Base-by-base conservation (phyloP, 345 rosid genomes). In the Gossypium ekmanianum region DNA sequence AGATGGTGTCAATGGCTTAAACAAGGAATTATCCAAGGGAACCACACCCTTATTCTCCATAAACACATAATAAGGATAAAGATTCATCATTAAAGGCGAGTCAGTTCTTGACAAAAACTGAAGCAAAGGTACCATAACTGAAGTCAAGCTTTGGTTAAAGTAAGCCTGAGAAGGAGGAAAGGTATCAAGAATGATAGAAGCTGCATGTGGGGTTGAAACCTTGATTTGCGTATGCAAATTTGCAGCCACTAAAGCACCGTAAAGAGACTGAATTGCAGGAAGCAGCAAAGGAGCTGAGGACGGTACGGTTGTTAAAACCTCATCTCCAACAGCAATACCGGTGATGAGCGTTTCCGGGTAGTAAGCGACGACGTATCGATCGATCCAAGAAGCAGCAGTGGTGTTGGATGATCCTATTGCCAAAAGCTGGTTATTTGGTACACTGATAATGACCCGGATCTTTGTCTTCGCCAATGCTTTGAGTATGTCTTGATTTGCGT, bases 41-140 rank as follows among this genome's bases (percentile, higher is more conserved):
- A 95, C 98, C 57, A 93, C 98, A 2, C 99, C 98, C 82, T 93
- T 95, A 79, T 91, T 91, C 82, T 95, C 86, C 98, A 95, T 91
- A 72, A 89, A 95, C 34, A 93, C 98, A 52, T 95, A 95, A 84
- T 95, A 95, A 52, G 99, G 98, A 75, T 95, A 95, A 43, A 95
- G 84, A 83, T 95, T 95, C 97, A 95, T 89, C 99, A 95, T 95
- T 84, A 95, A 72, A 7, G 97, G 97, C 3, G 99, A 87, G 12
- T 83, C 91, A 7, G 97, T 92, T 81, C 78, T 87, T 1, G 97
- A 91, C 81, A 95, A 81, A 80, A 93, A 93, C 79, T 85, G 88
- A 75, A 95, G 93, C 86, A 95, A 63, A 7, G 98, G 94, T 45
- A 84, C 77, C 81, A 93, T 86, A 50, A 93, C 79, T 2, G 92